These are phyloP conservation scores for Shiraia bambusicola DNA, from an alignment of 2,329 filamentous ascomycete genomes.

Conservation along the genomic window DNA sequence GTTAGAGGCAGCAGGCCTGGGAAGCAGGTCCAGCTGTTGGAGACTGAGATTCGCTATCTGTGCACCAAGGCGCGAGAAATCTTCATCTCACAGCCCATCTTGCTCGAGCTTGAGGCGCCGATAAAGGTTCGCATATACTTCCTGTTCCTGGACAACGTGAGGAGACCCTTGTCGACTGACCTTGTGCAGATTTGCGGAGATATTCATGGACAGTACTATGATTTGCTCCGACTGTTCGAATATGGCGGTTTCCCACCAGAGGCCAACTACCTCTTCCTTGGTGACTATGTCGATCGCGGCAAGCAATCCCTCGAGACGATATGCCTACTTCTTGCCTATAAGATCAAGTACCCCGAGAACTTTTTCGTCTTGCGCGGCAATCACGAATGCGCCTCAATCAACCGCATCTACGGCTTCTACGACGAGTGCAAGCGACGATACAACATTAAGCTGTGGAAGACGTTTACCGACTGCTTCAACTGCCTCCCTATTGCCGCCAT, in stretches of 20 bases:
- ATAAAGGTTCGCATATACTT: slow-evolving; percentile 76
- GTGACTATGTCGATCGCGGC: slow-evolving; percentile 97
- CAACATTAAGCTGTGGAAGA: slow-evolving; percentile 99
- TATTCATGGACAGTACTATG: slow-evolving; percentile 99
- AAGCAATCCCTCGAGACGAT: slow-evolving; percentile 99
- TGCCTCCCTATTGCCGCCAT: slow-evolving; percentile 97
- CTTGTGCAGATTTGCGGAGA: slow-evolving; percentile 86
- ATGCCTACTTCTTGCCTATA: slow-evolving; percentile 93
- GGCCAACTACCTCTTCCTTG: slow-evolving; percentile 98
- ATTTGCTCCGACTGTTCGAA: slow-evolving; percentile 94
- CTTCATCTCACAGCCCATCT: slow-evolving; percentile 98
- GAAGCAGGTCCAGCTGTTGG: slow-evolving; percentile 96
- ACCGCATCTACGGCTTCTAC: slow-evolving; percentile 99
- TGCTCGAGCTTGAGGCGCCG: slow-evolving; percentile 95
- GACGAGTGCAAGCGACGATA: slow-evolving; percentile 99
- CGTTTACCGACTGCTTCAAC: slow-evolving; percentile 99
- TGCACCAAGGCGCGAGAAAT: slow-evolving; percentile 99
- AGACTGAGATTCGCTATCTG: slow-evolving; percentile 93
- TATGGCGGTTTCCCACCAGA: slow-evolving; percentile 98
- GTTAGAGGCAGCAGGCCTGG: slow-evolving; percentile 96
- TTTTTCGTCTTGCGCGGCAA: slow-evolving; percentile 98
- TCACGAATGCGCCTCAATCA: slow-evolving; percentile 98
- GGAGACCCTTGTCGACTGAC: slow-evolving; percentile 14
- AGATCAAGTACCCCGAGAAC: slow-evolving; percentile 99
- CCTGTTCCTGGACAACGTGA: slow-evolving; percentile 4